Percentiles rank a stretch among this genome's conserved stretches.
Conservation (phyloP, 257 asterid genomes). For the Penstemon eatonii region DNA sequence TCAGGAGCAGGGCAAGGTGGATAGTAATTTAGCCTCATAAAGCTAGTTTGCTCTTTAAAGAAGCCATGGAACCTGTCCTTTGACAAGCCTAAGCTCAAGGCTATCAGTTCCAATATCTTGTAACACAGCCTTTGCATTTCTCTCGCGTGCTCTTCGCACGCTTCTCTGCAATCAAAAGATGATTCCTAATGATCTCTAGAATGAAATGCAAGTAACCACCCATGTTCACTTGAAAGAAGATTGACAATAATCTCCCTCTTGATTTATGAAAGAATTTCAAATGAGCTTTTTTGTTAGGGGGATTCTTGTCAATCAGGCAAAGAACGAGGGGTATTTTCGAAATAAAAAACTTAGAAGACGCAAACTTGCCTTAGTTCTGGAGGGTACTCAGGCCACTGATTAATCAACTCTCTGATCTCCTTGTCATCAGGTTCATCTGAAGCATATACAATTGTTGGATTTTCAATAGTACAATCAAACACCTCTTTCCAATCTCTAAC, state of each 20-base stretch:
- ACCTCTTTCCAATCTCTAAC: conserved; percentile 82
- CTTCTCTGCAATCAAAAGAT: conserved; percentile 42
- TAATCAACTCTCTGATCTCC: conserved; percentile 37
- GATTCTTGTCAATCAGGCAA: no score
- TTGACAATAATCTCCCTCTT: no score
- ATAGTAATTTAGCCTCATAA: conserved; percentile 66
- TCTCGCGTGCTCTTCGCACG: conserved; percentile 49
- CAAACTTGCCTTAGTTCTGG: conserved; percentile 45
- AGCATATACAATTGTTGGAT: conserved; percentile 46
- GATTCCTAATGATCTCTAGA: background rate
- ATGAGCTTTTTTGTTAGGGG: no score
- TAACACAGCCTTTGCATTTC: conserved; percentile 50
- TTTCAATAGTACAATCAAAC: conserved; percentile 53
- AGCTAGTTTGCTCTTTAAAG: conserved; percentile 54
- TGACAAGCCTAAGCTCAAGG: conserved; percentile 54
- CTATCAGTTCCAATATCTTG: conserved; percentile 55
- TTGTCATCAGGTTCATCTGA: conserved; percentile 50
- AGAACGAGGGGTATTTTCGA: no score
- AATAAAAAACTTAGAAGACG: no score
- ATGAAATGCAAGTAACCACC: no score
- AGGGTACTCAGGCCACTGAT: conserved; percentile 58
- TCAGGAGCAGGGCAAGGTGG: conserved; percentile 72
- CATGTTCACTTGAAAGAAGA: no score
- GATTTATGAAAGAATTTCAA: no score
- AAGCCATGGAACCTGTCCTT: conserved; percentile 48